Evolutionary conservation across 2,329 filamentous ascomycete genomes (phyloP).

Genomic region (Aspergillus texensis): DNA sequence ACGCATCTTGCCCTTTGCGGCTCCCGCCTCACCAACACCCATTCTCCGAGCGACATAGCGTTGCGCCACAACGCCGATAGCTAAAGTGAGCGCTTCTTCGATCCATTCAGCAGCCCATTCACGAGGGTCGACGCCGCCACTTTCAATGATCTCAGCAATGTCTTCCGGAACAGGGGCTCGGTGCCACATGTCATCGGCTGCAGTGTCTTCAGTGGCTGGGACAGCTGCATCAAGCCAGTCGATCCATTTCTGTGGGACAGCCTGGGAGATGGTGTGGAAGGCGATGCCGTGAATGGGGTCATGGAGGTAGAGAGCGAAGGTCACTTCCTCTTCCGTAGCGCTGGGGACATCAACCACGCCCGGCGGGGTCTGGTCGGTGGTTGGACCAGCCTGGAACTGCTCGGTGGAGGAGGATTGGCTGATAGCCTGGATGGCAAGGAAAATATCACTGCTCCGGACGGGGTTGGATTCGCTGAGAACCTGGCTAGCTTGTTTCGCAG

Average conservation of each 20-base stretch:
- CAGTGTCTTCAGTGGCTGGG: conserved; percentile 41
- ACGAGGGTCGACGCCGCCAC: conserved; percentile 79
- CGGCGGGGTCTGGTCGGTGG: conserved; percentile 33
- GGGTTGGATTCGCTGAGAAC: conserved; percentile 82
- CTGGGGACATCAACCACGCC: conserved; percentile 41
- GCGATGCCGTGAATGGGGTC: conserved; percentile 91
- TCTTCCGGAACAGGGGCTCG: conserved; percentile 67
- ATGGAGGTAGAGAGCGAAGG: conserved; percentile 76
- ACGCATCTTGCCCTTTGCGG: conserved; percentile 58
- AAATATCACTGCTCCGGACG: conserved; percentile 89
- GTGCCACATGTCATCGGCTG: conserved; percentile 40
- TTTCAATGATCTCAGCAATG: conserved; percentile 79
- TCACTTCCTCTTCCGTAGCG: conserved; percentile 60
- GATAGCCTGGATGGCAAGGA: conserved; percentile 91
- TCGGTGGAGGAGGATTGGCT: conserved; percentile 64
- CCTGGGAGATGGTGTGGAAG: conserved; percentile 80
- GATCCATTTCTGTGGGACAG: conserved; percentile 81
- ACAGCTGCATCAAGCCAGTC: conserved; percentile 81
- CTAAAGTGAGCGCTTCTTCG: conserved; percentile 78
- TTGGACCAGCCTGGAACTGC: conserved; percentile 67
- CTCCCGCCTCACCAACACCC: conserved; percentile 85
- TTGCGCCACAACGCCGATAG: conserved; percentile 86
- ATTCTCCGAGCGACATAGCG: conserved; percentile 92
- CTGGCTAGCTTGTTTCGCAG: conserved; percentile 77
- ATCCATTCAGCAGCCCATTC: conserved; percentile 99